These are phyloP conservation scores for Silene uniflora DNA, from an alignment of 148 eudicot species.

Conservation along the genomic window DNA sequence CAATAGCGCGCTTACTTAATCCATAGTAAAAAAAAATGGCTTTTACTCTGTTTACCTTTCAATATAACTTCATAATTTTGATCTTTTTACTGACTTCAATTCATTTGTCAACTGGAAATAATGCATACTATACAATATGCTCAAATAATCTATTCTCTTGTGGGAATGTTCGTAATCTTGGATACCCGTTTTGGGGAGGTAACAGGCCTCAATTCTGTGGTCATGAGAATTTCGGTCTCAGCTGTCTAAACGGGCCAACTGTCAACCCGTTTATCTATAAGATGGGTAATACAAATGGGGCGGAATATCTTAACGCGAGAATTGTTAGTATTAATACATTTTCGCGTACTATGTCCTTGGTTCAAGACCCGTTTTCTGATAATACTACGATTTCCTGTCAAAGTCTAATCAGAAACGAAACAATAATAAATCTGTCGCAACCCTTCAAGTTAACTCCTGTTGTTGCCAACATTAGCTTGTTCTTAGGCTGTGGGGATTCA, in stretches of 20 bases:
- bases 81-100: neutral
- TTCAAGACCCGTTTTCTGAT: neutral
- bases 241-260: neutral
- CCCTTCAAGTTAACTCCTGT: too few species aligned
- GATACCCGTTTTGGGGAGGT: slow-evolving; percentile 21
- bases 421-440: too few species aligned
- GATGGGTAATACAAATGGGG: neutral
- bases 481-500: too few species aligned
- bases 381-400: too few species aligned
- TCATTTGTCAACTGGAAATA: neutral
- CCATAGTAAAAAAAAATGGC: neutral
- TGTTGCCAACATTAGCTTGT: too few species aligned
- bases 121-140: slow-evolving; percentile 11
- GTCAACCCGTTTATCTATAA: neutral
- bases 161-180: slow-evolving; percentile 10
- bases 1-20: too few species aligned
- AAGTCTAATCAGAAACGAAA: too few species aligned
- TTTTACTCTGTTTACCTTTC: too few species aligned
- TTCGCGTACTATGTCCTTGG: slow-evolving; percentile 8
- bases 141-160: neutral
- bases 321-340: neutral
- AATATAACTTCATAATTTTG: too few species aligned
- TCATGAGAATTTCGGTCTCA: neutral
- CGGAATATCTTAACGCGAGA: neutral
- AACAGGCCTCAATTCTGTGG: slow-evolving; percentile 16